Evolutionary conservation across 169 alveolate genomes (phyloP), one percentile per base, ranked within the genome.

Genomic region (Nephromyces sp.): DNA sequence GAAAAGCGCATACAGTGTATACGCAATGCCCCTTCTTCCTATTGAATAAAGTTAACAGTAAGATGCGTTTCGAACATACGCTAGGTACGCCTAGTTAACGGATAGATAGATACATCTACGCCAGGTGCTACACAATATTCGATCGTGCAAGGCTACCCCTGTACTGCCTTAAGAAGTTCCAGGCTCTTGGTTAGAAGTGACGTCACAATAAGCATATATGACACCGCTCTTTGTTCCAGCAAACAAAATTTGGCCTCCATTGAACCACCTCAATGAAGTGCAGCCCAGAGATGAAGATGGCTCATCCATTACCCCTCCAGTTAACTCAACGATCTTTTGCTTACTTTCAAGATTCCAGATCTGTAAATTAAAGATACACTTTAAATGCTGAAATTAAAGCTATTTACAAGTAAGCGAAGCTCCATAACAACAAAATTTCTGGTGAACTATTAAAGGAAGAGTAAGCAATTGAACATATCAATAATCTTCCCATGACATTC

Each of bases 261-360:
- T 89, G 51, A 93, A 88, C 98, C 98, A 93, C 77, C 91, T 84
- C 75, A 93, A 82, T 68, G 98, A 93, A 29, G 92, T 91, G 84
- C 96, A 91, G 96, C 98, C 91, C 29, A 96, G 98, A 66, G 91
- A 86, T 66, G 96, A 95, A 53, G 87, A 81, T 57, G 92, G 89
- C 82, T 93, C 98, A 22, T 94, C 94, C 34, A 91, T 86, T 66
- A 92, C 91, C n/a, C n/a, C n/a, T n/a, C n/a, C n/a, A n/a, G n/a
- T n/a, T n/a, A n/a, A n/a, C n/a, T n/a, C n/a, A n/a, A n/a, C n/a
- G n/a, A n/a, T n/a, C n/a, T n/a, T n/a, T 62, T 86, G 82, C 89
- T 93, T 93, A 90, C 91, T 92, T 86, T 93, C 98, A 81, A 93
- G 79, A 70, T 93, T 94, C 98, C 98, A 93, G 62, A 86, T 85